phyloP scores from a whole-genome alignment of 1,139 yeast genomes.

The Zygosaccharomyces sapae region DNA sequence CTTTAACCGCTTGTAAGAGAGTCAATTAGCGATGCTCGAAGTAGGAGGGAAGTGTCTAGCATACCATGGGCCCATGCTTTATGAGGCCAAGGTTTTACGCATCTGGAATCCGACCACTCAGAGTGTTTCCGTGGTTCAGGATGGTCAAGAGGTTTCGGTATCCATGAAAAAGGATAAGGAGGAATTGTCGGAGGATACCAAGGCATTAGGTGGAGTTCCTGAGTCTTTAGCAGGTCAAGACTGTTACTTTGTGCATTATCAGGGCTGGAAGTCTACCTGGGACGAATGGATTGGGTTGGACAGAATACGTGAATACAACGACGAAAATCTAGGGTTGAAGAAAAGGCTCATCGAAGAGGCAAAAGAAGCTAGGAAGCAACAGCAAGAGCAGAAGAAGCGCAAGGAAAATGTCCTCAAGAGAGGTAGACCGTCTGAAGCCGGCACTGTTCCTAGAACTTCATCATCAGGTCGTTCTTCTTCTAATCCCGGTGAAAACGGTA shows the following conservation, averaged over 20 bases:
- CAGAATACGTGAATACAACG: slow-evolving; percentile 63
- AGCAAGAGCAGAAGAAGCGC: slow-evolving; percentile 17
- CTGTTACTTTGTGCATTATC: slow-evolving; percentile 76
- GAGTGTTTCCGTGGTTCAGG: slow-evolving; percentile 41
- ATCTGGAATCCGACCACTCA: slow-evolving; percentile 53
- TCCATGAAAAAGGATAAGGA: slow-evolving; percentile 3
- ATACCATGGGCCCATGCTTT: slow-evolving; percentile 85
- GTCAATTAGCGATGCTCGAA: slow-evolving; percentile 18
- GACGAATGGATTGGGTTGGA: slow-evolving; percentile 89
- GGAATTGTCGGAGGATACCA: background rate
- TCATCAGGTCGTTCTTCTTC: slow-evolving; percentile 3
- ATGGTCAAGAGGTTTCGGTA: slow-evolving; percentile 30
- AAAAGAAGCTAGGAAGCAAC: slow-evolving; percentile 22
- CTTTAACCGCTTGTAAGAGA: background rate
- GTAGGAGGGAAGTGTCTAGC: slow-evolving; percentile 62
- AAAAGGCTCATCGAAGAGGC: slow-evolving; percentile 57
- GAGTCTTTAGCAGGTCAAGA: slow-evolving; percentile 40
- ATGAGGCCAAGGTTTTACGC: slow-evolving; percentile 78
- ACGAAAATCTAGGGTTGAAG: slow-evolving; percentile 64
- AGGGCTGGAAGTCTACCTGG: slow-evolving; percentile 95
- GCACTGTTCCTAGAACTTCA: background rate
- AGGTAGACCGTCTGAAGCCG: slow-evolving; percentile 1
- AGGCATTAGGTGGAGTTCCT: slow-evolving; percentile 41
- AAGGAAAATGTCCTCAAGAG: slow-evolving; percentile 17
- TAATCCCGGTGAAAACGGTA: slow-evolving; percentile 3